Evolutionary conservation across 2,329 filamentous ascomycete species (phyloP).

Genomic region (Aspergillus phoenicis): DNA sequence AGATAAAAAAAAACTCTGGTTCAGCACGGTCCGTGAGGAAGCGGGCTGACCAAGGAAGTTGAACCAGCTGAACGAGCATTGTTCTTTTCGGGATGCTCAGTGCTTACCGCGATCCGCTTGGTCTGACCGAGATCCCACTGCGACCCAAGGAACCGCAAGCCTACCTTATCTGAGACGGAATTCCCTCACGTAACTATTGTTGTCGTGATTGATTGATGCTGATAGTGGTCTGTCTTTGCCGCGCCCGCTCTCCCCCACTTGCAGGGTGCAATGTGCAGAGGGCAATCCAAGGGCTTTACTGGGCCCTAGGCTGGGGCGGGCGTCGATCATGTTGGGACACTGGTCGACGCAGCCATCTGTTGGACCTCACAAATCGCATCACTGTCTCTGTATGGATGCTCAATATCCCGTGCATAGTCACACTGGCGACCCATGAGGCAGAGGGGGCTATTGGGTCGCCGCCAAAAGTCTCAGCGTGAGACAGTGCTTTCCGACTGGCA

Average conservation of each 20-base stretch:
- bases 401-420: constrained; percentile 2
- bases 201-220: neutral
- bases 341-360: neutral
- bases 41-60: neutral
- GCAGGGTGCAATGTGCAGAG: constrained; percentile 1
- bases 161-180: constrained; percentile 1
- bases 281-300: neutral
- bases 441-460: neutral
- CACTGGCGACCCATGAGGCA: neutral
- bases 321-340: constrained; percentile 1
- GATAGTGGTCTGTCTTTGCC: neutral
- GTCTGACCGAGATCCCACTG: constrained; percentile 4
- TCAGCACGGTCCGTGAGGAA: neutral
- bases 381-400: neutral
- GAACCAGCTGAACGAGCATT: neutral
- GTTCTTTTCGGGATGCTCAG: constrained; percentile 6
- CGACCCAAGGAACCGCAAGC: constrained; percentile 1
- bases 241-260: neutral
- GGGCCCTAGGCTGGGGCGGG: neutral
- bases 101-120: constrained; percentile 2
- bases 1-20: neutral
- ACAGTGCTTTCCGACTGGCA: constrained; percentile 9
- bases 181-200: neutral
- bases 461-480: constrained; percentile 2
- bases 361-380: neutral